Evolutionary conservation across 345 rosid species (phyloP).

Genomic region (Citrus australasica): DNA sequence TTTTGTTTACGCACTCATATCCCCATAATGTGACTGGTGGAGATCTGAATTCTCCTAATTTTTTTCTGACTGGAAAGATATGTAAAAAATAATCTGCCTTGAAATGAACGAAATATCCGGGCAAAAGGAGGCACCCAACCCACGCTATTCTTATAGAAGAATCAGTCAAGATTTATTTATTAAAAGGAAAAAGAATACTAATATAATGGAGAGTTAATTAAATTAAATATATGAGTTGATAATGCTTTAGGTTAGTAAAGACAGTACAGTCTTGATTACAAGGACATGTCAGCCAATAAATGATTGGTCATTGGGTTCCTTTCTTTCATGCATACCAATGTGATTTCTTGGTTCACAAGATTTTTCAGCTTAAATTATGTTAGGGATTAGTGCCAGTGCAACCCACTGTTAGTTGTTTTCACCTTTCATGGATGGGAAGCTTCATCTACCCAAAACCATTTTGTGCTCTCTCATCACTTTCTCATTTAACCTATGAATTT

Average conservation of each 20-base stretch:
- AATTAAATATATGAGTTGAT: background rate
- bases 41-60: conserved; percentile 22
- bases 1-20: background rate
- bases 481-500: background rate
- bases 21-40: background rate
- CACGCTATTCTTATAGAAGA: conserved; percentile 29
- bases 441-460: background rate
- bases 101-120: conserved; percentile 34
- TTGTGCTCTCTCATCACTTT: background rate
- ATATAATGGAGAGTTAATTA: background rate
- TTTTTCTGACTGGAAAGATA: conserved; percentile 12
- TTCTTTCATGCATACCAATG: conserved; percentile 24
- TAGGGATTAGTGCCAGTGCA: background rate
- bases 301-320: conserved; percentile 12
- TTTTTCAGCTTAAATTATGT: background rate
- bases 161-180: conserved; percentile 27
- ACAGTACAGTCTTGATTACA: background rate
- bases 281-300: conserved; percentile 21
- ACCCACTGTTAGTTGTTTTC: background rate
- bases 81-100: conserved; percentile 21
- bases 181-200: background rate
- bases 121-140: conserved; percentile 22
- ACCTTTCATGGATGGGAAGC: background rate
- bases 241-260: background rate
- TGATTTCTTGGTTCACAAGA: conserved; percentile 29